A percentile compares a stretch with the other conserved stretches of the same genome.
Conservation (phyloP, 371 early-diverging fungal genomes). For the Mucor irregularis region DNA sequence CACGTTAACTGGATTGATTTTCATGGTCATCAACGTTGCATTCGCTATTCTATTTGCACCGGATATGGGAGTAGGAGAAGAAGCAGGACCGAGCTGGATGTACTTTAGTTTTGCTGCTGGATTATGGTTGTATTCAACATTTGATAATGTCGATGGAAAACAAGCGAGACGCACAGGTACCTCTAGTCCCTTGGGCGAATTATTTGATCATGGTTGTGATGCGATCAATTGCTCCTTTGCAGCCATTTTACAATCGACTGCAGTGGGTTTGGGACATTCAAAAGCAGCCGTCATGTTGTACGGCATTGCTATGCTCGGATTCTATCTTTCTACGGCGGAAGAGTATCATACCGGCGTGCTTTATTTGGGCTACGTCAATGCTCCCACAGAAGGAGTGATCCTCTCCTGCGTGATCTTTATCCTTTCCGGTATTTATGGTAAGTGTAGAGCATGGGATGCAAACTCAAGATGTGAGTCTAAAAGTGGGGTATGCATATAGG, state of each 20-base stretch:
- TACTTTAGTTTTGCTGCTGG: slow-evolving; percentile 76
- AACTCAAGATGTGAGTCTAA: neutral
- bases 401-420: slow-evolving; percentile 69
- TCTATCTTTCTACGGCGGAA: slow-evolving; percentile 94
- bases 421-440: slow-evolving; percentile 69
- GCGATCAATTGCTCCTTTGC: slow-evolving; percentile 91
- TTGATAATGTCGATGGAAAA: slow-evolving; percentile 98
- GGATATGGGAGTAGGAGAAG: slow-evolving; percentile 27
- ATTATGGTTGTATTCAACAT: slow-evolving; percentile 93
- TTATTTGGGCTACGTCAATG: slow-evolving; percentile 91
- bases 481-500: slow-evolving; percentile 13
- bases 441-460: slow-evolving; percentile 5
- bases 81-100: slow-evolving; percentile 42
- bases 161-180: slow-evolving; percentile 95
- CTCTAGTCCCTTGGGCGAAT: slow-evolving; percentile 93
- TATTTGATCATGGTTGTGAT: slow-evolving; percentile 95
- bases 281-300: slow-evolving; percentile 66
- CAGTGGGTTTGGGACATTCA: slow-evolving; percentile 78
- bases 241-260: slow-evolving; percentile 82
- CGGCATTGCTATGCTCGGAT: slow-evolving; percentile 73
- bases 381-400: slow-evolving; percentile 95
- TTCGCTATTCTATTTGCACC: slow-evolving; percentile 54
- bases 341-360: slow-evolving; percentile 95
- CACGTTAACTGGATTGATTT: slow-evolving; percentile 90
- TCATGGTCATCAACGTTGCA: slow-evolving; percentile 77